Conservation (phyloP, 345 rosid species). For the Corchorus olitorius region DNA sequence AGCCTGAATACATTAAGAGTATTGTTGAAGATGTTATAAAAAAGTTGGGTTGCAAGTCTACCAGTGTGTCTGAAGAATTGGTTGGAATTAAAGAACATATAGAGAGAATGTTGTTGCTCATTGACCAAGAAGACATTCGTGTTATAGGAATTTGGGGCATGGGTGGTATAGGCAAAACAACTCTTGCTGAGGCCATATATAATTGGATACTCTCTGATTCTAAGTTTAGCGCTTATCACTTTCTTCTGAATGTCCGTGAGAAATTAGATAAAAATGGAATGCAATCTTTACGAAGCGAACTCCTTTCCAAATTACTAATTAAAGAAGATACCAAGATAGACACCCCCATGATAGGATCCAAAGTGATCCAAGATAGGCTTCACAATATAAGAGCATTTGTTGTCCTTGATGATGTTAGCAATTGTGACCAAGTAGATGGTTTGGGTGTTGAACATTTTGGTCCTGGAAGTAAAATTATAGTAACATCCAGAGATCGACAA, state of each 20-base stretch:
- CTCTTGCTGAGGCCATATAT: not conserved
- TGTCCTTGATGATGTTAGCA: conserved; percentile 3
- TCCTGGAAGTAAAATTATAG: not conserved
- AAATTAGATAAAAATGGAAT: not conserved
- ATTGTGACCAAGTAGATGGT: not conserved
- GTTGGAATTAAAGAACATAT: not conserved
- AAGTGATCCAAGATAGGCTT: not conserved
- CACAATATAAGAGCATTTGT: not conserved
- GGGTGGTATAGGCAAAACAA: conserved; percentile 7
- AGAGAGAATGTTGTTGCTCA: not conserved
- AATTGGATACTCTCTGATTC: no score
- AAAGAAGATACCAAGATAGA: not conserved
- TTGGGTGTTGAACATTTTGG: not conserved
- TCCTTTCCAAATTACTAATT: not conserved
- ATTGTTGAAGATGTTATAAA: not conserved
- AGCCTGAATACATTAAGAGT: not conserved
- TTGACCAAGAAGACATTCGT: not conserved
- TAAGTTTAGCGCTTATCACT: not conserved
- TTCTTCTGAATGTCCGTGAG: not conserved
- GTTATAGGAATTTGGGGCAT: not conserved
- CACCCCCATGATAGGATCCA: not conserved
- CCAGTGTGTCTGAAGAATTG: not conserved
- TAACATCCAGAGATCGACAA: conserved; percentile 8
- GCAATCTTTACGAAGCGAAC: not conserved
- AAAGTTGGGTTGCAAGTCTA: not conserved